Evolutionary conservation across 768 basidiomycete species (phyloP).

Genomic region (Floccularia luteovirens): DNA sequence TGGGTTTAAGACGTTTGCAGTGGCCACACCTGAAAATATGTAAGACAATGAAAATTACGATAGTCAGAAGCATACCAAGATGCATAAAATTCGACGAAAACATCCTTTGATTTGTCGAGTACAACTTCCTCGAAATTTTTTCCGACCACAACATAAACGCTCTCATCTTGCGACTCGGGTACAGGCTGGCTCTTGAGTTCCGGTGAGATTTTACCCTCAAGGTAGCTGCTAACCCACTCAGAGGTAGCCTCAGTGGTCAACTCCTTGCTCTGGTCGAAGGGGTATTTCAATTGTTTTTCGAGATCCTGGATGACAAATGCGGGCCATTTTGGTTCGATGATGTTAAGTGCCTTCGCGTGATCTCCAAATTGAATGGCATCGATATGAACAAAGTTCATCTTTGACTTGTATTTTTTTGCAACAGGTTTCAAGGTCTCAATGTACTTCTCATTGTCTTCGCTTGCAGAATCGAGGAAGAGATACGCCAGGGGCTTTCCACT

Average conservation of each 20-base stretch:
- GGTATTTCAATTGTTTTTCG: constrained; percentile 80
- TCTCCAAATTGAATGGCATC: constrained; percentile 93
- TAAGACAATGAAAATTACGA: not conserved
- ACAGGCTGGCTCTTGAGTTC: constrained; percentile 87
- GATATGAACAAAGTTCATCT: constrained; percentile 97
- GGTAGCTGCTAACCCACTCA: constrained; percentile 54
- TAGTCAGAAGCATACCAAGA: constrained; percentile 61
- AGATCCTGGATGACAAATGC: constrained; percentile 91
- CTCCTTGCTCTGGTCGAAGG: constrained; percentile 62
- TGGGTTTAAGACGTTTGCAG: constrained; percentile 96
- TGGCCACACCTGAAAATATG: constrained; percentile 65
- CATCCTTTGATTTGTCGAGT: constrained; percentile 84
- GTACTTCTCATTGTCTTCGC: constrained; percentile 53
- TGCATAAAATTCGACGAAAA: constrained; percentile 96
- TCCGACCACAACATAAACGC: constrained; percentile 77
- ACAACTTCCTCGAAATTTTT: constrained; percentile 86
- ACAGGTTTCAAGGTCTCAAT: constrained; percentile 68
- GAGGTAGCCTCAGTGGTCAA: constrained; percentile 51
- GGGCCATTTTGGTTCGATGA: constrained; percentile 83
- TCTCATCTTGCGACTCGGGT: constrained; percentile 77
- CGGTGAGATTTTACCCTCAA: constrained; percentile 69
- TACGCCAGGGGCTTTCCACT: constrained; percentile 89
- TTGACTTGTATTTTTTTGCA: constrained; percentile 75
- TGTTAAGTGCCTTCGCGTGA: constrained; percentile 92
- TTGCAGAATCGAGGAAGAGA: constrained; percentile 82